These are phyloP conservation scores for Priceomyces fermenticarens DNA, from an alignment of 805 yeast genomes.

Conservation along the genomic window DNA sequence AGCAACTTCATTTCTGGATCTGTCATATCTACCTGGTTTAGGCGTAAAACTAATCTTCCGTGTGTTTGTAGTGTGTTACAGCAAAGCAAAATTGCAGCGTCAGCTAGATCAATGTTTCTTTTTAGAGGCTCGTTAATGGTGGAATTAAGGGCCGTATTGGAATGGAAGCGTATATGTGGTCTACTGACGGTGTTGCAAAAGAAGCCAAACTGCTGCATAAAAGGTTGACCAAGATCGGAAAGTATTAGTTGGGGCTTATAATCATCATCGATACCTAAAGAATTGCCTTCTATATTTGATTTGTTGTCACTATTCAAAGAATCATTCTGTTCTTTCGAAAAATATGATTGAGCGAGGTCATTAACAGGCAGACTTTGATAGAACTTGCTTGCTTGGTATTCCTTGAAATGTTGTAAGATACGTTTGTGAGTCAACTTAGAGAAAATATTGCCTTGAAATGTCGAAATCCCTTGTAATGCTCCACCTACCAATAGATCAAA, in stretches of 20 bases:
- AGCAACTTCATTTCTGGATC: constrained; percentile 31
- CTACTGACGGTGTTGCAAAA: constrained; percentile 33
- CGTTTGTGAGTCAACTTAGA: constrained; percentile 39
- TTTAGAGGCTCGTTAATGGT: constrained; percentile 23
- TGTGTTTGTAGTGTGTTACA: constrained; percentile 24
- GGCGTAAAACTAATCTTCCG: constrained; percentile 31
- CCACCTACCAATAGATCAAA: constrained; percentile 64
- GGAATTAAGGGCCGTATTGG: constrained; percentile 23
- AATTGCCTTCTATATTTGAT: background rate
- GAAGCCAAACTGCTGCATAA: constrained; percentile 34
- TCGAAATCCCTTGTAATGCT: constrained; percentile 78
- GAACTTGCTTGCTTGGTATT: constrained; percentile 5
- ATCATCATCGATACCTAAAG: constrained; percentile 2
- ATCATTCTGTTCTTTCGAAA: constrained; percentile 24
- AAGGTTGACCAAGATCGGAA: constrained; percentile 34
- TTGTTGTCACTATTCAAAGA: background rate
- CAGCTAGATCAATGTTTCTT: constrained; percentile 37
- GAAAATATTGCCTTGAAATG: constrained; percentile 86
- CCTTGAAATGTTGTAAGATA: constrained; percentile 25
- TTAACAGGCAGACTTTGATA: background rate
- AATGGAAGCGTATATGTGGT: constrained; percentile 30
- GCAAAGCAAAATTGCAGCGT: constrained; percentile 32
- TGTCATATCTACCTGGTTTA: constrained; percentile 19
- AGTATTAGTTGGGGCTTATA: constrained; percentile 35
- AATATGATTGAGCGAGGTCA: constrained; percentile 19